Evolutionary conservation across 495 filamentous ascomycete species (phyloP), one percentile per base, ranked within the genome.

Genomic region (Xylaria cubensis): DNA sequence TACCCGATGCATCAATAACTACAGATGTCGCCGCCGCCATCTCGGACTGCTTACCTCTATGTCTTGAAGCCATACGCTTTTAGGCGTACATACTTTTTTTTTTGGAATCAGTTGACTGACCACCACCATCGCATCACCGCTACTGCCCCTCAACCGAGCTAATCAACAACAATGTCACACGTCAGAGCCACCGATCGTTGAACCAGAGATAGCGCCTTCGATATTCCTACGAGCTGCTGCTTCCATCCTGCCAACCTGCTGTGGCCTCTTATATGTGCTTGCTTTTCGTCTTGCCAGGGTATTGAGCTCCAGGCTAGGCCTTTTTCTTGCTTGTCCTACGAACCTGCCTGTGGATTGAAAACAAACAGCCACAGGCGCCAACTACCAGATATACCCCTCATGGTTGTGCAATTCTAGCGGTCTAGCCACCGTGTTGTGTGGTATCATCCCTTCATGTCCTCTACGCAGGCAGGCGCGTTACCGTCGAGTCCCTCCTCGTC

Each of bases 401-500:
- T 68, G 21, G 2, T 24, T 36, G n/a, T 32, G 9, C 0, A 3
- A 42, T 56, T 32, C 4, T 15, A 15, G 67, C 55, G 29, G 67
- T 61, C 42, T 55, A 29, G 17, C 26, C 19, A 71, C 48, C 24
- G 4, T 39, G 3, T 17, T n/a, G 41, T 62, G 17, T 69, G 63
- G 73, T 32, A 17, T 53, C 17, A 48, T 15, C 63, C 61, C 59
- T 79, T 75, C 75, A 79, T 79, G 74, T 77, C 77, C 67, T 75
- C 77, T 44, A 69, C 66, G 64, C 68, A 53, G 58, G 12, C 61
- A 59, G 70, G 74, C 48, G 17, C 75, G 67, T 53, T 51, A 50
- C 48, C 53, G 64, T 42, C 39, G 39, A 42, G 39, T 12, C 61
- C 50, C 51, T 67, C 70, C 55, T 64, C 77, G 69, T 56, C 73